Evolutionary conservation across 208 protist genomes (phyloP).

Genomic region (Blechomonas ayalai): DNA sequence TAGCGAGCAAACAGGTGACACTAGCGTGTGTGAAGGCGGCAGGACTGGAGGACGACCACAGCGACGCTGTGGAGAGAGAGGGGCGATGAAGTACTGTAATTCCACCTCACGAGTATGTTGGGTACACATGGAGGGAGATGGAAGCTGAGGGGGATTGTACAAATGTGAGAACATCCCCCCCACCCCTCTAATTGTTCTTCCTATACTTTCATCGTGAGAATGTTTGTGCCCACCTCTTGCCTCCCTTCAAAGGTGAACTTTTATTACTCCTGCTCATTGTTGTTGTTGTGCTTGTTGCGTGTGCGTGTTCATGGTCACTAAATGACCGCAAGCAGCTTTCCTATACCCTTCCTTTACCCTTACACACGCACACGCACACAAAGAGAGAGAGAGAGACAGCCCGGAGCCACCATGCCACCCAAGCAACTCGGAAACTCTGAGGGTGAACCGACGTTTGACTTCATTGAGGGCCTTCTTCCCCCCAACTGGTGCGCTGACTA

Average conservation of each 20-base stretch:
- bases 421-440: constrained; percentile 24
- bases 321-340: constrained; percentile 1
- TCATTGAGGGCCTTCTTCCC: constrained; percentile 64
- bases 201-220: too few species aligned
- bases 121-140: too few species aligned
- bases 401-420: constrained; percentile 27
- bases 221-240: not conserved
- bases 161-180: too few species aligned
- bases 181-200: too few species aligned
- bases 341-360: constrained; percentile 2
- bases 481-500: too few species aligned
- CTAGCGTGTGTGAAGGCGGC: too few species aligned
- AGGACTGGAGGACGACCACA: too few species aligned
- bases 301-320: not conserved
- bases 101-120: too few species aligned
- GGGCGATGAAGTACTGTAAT: too few species aligned
- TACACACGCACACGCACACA: constrained; percentile 5
- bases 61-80: too few species aligned
- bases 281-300: not conserved
- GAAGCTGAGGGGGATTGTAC: too few species aligned
- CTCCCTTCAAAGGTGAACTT: not conserved
- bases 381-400: constrained; percentile 2
- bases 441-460: constrained; percentile 24
- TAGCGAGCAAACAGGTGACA: constrained; percentile 19
- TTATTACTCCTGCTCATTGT: not conserved